Percentiles rank a stretch among this genome's conserved stretches.
These are phyloP conservation scores for Lagenidium giganteum DNA, from an alignment of 352 stramenopile species.

Conservation along the genomic window DNA sequence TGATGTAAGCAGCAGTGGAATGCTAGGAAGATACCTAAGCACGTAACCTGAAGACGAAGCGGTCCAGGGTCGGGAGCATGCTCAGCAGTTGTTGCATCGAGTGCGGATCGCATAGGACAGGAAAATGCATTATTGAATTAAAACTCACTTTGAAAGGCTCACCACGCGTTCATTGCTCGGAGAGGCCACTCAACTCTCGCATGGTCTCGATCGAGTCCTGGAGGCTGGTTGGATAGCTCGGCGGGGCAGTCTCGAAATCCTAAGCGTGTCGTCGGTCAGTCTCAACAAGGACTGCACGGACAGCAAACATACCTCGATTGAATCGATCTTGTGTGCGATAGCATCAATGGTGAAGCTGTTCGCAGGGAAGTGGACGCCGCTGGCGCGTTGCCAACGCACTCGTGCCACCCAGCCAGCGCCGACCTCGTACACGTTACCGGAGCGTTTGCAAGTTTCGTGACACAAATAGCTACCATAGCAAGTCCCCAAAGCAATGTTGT, in stretches of 20 bases:
- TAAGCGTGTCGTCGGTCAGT: constrained; percentile 13
- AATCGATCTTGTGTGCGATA: constrained; percentile 43
- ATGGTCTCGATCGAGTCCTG: constrained; percentile 54
- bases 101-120: no score
- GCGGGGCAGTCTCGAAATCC: constrained; percentile 55
- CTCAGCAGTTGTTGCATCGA: no score
- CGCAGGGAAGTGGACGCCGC: constrained; percentile 47
- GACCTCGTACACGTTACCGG: constrained; percentile 78
- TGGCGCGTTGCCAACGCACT: constrained; percentile 72
- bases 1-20: no score
- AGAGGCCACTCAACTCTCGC: no score
- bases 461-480: constrained; percentile 50
- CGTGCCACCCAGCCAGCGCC: constrained; percentile 73
- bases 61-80: no score
- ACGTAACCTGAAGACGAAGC: no score
- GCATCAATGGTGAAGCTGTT: constrained; percentile 40
- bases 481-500: background rate
- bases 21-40: no score
- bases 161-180: no score
- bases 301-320: constrained; percentile 36
- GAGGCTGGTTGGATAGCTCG: constrained; percentile 52
- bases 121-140: no score
- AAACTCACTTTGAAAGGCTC: constrained; percentile 23
- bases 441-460: constrained; percentile 72
- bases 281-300: background rate